Conservation (phyloP, 148 eudicot species). For the Amaranthus hypochondriacus region DNA sequence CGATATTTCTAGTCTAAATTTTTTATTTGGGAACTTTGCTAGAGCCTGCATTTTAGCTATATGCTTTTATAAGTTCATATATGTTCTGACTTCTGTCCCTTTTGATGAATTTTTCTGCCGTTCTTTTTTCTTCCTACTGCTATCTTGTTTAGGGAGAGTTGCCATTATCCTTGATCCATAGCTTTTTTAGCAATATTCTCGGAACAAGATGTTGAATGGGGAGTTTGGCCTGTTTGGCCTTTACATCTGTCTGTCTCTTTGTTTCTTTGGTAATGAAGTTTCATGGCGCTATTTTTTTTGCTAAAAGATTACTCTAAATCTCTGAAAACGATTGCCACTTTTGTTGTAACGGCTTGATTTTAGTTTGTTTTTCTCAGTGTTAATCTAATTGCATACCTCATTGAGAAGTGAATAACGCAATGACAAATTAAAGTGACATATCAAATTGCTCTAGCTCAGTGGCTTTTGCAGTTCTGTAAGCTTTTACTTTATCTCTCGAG, state of each 20-base stretch:
- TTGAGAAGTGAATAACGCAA: background rate
- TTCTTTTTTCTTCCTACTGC: background rate
- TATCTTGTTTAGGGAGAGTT: background rate
- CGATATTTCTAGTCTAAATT: background rate
- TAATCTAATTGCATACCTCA: too few species aligned
- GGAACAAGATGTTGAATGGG: background rate
- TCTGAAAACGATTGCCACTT: too few species aligned
- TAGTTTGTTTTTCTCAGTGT: too few species aligned
- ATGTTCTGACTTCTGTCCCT: too few species aligned
- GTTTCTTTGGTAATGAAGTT: too few species aligned
- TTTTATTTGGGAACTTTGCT: background rate
- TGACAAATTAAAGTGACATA: background rate
- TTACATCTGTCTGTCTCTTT: too few species aligned
- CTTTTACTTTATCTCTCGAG: background rate
- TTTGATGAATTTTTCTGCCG: too few species aligned
- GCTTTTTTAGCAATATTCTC: background rate
- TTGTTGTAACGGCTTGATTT: too few species aligned
- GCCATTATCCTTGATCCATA: background rate
- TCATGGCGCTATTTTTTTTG: too few species aligned
- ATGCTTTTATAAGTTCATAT: too few species aligned
- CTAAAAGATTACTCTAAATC: too few species aligned
- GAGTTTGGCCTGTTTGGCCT: too few species aligned
- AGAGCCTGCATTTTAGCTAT: background rate
- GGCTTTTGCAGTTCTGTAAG: background rate
- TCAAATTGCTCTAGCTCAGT: constrained; percentile 2